A percentile compares a stretch with the other conserved stretches of the same genome.
phyloP scores from a whole-genome alignment of 164 flowering plant species.

The Annona squamosa region DNA sequence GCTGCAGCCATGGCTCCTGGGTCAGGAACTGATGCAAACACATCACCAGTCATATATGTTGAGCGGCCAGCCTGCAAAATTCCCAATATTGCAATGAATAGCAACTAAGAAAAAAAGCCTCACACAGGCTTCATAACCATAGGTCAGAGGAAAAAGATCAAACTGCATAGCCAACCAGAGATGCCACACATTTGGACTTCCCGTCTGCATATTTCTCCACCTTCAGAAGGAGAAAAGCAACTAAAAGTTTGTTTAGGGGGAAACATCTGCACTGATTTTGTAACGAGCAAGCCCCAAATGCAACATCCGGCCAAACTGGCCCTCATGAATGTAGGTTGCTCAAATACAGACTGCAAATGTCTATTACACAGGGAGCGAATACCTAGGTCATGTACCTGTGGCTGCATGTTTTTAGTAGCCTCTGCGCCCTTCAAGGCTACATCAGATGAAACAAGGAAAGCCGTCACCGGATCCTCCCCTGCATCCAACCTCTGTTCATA shows the following conservation, averaged over 20 bases:
- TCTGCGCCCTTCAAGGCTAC: slow-evolving; percentile 86
- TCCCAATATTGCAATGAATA: neutral
- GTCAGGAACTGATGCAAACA: slow-evolving; percentile 75
- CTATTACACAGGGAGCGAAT: neutral
- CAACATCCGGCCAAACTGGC: too few species aligned
- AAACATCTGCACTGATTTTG: too few species aligned
- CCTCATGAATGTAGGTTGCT: too few species aligned
- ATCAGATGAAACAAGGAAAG: slow-evolving; percentile 74
- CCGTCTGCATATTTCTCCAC: too few species aligned
- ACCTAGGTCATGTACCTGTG: slow-evolving; percentile 35
- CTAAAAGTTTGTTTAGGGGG: too few species aligned
- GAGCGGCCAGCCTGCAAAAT: slow-evolving; percentile 80
- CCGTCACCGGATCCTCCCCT: slow-evolving; percentile 66
- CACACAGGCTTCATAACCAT: too few species aligned
- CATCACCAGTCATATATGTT: slow-evolving; percentile 57
- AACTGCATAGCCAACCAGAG: neutral
- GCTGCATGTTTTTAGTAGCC: slow-evolving; percentile 72
- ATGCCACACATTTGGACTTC: neutral
- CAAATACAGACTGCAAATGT: neutral
- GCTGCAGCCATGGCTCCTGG: slow-evolving; percentile 99
- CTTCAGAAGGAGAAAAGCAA: too few species aligned
- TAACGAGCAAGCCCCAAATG: too few species aligned
- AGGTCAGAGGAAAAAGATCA: neutral
- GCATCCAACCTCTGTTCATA: slow-evolving; percentile 51
- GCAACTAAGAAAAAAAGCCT: neutral